A percentile compares a stretch with the other conserved stretches of the same genome.
Conservation (phyloP, 1,284 basidiomycete genomes). For the Leccinum pallidistipes region DNA sequence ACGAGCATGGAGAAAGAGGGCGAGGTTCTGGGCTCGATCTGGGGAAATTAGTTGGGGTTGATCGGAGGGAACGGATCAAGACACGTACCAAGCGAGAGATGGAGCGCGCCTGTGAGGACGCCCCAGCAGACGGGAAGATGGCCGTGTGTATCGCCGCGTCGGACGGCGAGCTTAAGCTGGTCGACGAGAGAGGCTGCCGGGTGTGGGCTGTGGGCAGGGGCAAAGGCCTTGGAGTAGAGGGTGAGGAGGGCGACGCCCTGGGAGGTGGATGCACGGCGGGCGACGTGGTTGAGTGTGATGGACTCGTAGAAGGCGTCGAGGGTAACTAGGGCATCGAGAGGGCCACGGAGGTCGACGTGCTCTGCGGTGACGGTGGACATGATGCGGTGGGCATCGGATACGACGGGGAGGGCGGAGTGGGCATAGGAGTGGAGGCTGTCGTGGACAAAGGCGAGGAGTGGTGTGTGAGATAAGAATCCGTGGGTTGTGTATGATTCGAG, state of each 20-base stretch:
- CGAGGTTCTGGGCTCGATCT: slow-evolving; percentile 81
- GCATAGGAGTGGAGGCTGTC: slow-evolving; percentile 77
- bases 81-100: slow-evolving; percentile 66
- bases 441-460: slow-evolving; percentile 61
- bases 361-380: slow-evolving; percentile 27
- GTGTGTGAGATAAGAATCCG: slow-evolving; percentile 59
- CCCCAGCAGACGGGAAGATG: slow-evolving; percentile 94
- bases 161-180: slow-evolving; percentile 63
- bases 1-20: slow-evolving; percentile 92
- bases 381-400: slow-evolving; percentile 63
- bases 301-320: slow-evolving; percentile 83
- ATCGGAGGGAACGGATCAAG: not conserved
- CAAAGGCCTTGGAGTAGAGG: slow-evolving; percentile 83
- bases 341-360: slow-evolving; percentile 14
- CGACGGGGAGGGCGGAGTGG: slow-evolving; percentile 72
- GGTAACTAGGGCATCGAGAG: slow-evolving; percentile 40
- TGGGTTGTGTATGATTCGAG: slow-evolving; percentile 90
- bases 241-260: slow-evolving; percentile 95
- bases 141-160: slow-evolving; percentile 67
- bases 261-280: slow-evolving; percentile 82
- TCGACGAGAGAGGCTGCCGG: slow-evolving; percentile 48
- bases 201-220: slow-evolving; percentile 8
- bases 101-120: slow-evolving; percentile 76
- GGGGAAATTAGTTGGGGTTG: slow-evolving; percentile 7
- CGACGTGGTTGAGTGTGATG: slow-evolving; percentile 88